Evolutionary conservation across 345 rosid species (phyloP).

Genomic region (Citrus hindsii): DNA sequence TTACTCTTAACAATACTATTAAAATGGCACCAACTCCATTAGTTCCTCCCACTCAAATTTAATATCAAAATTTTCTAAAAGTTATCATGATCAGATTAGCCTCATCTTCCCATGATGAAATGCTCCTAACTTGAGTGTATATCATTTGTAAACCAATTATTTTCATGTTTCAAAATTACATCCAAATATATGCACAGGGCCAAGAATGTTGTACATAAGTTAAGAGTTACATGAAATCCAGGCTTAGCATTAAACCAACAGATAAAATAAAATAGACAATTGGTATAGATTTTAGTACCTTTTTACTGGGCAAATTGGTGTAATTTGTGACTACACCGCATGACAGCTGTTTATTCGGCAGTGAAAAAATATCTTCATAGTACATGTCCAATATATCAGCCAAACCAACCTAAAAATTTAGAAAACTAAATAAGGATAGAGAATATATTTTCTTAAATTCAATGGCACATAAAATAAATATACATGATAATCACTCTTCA

Average conservation of each 20-base stretch:
- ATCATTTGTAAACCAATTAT: neutral
- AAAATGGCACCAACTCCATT: neutral
- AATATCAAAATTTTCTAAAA: neutral
- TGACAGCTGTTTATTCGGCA: constrained; percentile 62
- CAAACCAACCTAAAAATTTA: constrained; percentile 62
- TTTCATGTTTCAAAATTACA: neutral
- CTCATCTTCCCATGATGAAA: neutral
- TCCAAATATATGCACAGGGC: neutral
- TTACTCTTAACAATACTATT: neutral
- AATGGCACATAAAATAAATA: neutral
- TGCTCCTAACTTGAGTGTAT: neutral
- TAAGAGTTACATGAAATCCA: neutral
- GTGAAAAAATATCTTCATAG: constrained; percentile 78
- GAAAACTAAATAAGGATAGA: constrained; percentile 19
- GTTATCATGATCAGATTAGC: neutral
- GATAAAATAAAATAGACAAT: neutral
- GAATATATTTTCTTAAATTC: neutral
- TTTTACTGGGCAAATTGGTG: constrained; percentile 44
- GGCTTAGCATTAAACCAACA: neutral
- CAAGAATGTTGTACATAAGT: neutral
- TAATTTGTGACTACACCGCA: constrained; percentile 40
- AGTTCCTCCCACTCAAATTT: neutral
- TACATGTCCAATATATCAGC: constrained; percentile 76
- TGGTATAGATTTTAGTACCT: constrained; percentile 40
- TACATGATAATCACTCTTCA: neutral